phyloP scores from a whole-genome alignment of 129 eudicot genomes.

The Scalesia atractyloides region DNA sequence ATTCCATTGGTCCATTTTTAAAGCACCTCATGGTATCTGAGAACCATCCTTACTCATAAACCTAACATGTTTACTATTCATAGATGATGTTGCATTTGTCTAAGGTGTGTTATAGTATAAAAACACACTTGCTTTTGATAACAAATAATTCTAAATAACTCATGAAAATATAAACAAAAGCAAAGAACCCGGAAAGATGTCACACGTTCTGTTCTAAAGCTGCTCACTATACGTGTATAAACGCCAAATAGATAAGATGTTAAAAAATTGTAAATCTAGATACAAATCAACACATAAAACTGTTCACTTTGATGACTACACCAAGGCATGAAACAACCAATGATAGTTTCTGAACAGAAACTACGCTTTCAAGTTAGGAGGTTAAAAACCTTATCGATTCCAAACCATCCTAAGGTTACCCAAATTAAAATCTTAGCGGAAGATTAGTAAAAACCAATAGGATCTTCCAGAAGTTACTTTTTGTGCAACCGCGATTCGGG shows the following conservation, averaged over 20 bases:
- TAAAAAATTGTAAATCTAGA: not conserved
- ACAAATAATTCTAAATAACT: no score
- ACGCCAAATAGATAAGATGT: not conserved
- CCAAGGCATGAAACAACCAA: conserved; percentile 8
- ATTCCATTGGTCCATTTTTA: no score
- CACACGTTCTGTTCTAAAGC: no score
- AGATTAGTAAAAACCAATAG: conserved; percentile 9
- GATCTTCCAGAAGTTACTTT: conserved; percentile 32
- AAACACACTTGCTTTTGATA: not conserved
- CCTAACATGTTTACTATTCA: no score
- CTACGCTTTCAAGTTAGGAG: not conserved
- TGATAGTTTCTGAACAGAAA: conserved; percentile 17
- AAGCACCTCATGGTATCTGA: no score
- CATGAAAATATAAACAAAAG: no score
- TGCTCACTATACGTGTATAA: not conserved
- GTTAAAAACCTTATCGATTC: conserved; percentile 12
- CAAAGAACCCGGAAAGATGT: no score
- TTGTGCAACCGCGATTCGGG: conserved; percentile 58
- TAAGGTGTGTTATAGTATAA: not conserved
- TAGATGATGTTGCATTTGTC: no score
- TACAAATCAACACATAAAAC: not conserved
- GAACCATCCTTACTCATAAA: no score
- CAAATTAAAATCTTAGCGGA: conserved; percentile 12
- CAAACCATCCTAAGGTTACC: not conserved
- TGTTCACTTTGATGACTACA: conserved; percentile 2